Evolutionary conservation across 305 asterid species (phyloP).

Genomic region (Fraxinus sp.): DNA sequence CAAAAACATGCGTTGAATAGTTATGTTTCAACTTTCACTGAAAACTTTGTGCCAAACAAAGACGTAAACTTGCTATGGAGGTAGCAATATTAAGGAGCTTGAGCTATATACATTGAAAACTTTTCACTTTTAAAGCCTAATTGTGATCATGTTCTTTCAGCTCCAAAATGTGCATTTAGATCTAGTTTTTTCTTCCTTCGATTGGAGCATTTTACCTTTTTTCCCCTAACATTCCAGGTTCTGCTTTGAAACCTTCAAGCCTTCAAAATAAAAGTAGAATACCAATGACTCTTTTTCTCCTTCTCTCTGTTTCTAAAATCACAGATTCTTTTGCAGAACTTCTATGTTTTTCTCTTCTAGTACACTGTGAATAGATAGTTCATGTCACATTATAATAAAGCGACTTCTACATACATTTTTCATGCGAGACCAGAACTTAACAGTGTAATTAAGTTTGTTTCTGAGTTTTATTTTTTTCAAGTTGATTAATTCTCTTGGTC

Average conservation of each 20-base stretch:
- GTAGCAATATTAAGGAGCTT: not conserved
- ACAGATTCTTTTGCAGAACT: not conserved
- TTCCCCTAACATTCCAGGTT: not conserved
- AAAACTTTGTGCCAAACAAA: not conserved
- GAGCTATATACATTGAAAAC: not conserved
- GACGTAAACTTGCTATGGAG: not conserved
- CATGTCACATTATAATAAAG: not conserved
- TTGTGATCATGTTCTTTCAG: not conserved
- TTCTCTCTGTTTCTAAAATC: not conserved
- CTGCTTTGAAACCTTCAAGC: not conserved
- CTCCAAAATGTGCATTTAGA: not conserved
- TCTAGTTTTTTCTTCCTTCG: not conserved
- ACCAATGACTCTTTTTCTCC: not conserved
- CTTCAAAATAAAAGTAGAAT: not conserved
- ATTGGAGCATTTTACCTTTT: not conserved
- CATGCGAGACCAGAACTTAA: not conserved
- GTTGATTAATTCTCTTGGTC: not conserved
- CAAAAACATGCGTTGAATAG: not conserved
- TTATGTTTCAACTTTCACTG: not conserved
- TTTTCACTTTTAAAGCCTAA: not conserved
- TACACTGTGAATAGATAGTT: not conserved
- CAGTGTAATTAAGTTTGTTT: not conserved
- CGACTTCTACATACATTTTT: not conserved
- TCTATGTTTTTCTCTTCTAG: not conserved
- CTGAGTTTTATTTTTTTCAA: not conserved